Conservation (phyloP, 169 alveolate genomes). For the Neospora caninum region DNA sequence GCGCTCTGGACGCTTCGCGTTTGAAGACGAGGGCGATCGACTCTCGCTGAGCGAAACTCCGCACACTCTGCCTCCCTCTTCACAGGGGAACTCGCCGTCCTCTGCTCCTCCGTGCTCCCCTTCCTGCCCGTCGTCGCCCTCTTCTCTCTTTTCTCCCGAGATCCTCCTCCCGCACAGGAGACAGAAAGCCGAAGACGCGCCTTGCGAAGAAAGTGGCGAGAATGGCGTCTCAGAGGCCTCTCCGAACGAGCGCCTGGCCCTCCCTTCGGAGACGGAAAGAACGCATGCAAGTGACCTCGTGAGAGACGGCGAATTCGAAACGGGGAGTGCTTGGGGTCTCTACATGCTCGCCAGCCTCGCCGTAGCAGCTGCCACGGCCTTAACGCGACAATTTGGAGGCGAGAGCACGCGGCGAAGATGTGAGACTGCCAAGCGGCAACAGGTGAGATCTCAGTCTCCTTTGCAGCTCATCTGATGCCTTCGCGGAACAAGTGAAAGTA, state of each 20-base stretch:
- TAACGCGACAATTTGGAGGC: background rate
- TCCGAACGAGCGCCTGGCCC: background rate
- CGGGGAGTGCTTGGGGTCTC: background rate
- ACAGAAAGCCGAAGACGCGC: background rate
- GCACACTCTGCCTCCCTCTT: no score
- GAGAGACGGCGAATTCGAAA: background rate
- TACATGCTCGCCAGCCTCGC: slow-evolving; percentile 22
- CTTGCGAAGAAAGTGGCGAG: background rate
- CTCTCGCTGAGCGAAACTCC: no score
- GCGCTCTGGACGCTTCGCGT: no score
- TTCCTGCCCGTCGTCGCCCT: background rate
- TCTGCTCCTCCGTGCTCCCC: background rate
- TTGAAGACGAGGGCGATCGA: no score
- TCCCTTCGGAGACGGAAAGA: background rate
- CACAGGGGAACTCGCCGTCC: background rate
- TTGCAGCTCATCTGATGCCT: background rate
- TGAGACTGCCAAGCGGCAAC: background rate
- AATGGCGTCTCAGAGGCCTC: background rate
- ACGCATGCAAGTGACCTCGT: background rate
- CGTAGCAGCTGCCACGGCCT: background rate
- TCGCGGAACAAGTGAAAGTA: background rate
- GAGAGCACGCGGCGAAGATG: background rate
- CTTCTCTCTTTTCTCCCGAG: background rate
- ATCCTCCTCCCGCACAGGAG: background rate
- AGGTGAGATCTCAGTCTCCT: background rate